Base-by-base conservation (phyloP, 228 moss, liverwort and hornwort genomes). In the Sphagnum fallax region DNA sequence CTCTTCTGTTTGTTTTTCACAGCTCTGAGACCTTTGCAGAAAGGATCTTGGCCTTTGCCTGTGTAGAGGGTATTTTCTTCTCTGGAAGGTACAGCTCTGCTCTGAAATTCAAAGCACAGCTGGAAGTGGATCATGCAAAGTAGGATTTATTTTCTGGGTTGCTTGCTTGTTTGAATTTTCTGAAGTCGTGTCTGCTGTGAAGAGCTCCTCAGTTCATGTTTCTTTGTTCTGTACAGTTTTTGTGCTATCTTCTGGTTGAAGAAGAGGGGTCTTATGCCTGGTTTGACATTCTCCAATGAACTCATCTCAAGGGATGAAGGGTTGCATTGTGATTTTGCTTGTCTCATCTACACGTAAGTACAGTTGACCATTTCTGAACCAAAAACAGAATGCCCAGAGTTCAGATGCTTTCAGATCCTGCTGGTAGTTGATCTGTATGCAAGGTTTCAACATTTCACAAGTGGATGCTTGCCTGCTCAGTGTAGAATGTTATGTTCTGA, bases 221-320 rank as follows among this genome's bases (percentile, higher is more conserved):
- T 32, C 32, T 32, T 3, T 32, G 32, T 32, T 32, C 32, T 32
- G 32, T 32, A 32, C 77, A 77, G 85, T 50, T 85, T 85, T 52
- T 85, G 85, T 53, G 81, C 85, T 0, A 77, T 85, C 50, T 85
- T 85, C 52, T 85, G 79, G 85, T 62, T 82, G 51, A 85, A 85
- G 72, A 85, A 85, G 63, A 59, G 85, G 2, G 79, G 82, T 0
- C 51, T 81, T 5, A 85, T 85, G 85, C 85, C 81, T 1, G 85
- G 85, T 0, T 60, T 85, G 4, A 85, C 85, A 0, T 85, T 85
- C 11, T 85, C 85, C 4, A 85, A 85, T 48, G 82, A 85, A 16
- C 77, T 85, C 55, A 85, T 85, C 15, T 85, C 85, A 5, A 79
- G 85, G 62, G 85, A 85, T 5, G 85, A 85, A 63, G 85, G 85